phyloP scores from a whole-genome alignment of 257 asterid species.

The Cordia subcordata region DNA sequence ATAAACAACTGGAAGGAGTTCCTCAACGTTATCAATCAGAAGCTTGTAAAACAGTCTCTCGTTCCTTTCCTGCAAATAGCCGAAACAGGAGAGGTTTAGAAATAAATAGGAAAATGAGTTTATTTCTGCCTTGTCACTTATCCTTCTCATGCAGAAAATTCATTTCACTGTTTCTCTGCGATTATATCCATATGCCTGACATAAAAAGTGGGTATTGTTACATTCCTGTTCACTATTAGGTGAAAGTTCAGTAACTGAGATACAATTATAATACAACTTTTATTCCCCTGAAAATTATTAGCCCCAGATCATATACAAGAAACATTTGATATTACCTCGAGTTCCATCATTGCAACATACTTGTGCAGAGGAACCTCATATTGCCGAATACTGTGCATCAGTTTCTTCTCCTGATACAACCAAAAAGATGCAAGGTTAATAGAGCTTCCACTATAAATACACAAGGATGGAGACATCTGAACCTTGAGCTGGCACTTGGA shows the following conservation, averaged over 20 bases:
- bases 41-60: slow-evolving; percentile 93
- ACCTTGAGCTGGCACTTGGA: not conserved
- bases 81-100: not conserved
- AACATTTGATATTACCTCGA: slow-evolving; percentile 40
- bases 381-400: slow-evolving; percentile 58
- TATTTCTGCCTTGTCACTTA: not conserved
- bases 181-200: too few relatives aligned
- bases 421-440: slow-evolving; percentile 1
- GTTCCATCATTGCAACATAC: slow-evolving; percentile 87
- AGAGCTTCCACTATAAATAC: not conserved
- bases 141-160: not conserved
- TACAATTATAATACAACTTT: not conserved
- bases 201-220: not conserved
- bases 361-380: slow-evolving; percentile 70
- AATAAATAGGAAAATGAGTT: not conserved
- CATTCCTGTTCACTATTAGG: not conserved
- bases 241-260: not conserved
- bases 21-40: slow-evolving; percentile 82
- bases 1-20: slow-evolving; percentile 84
- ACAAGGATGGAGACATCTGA: not conserved
- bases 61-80: slow-evolving; percentile 63
- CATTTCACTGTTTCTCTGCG: too few relatives aligned
- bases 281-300: not conserved
- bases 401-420: slow-evolving; percentile 31
- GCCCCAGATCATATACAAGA: not conserved